Percentiles rank a stretch among this genome's conserved stretches.
These are phyloP conservation scores for Gymnopilus dilepis DNA, from an alignment of 768 basidiomycete genomes.

Conservation along the genomic window DNA sequence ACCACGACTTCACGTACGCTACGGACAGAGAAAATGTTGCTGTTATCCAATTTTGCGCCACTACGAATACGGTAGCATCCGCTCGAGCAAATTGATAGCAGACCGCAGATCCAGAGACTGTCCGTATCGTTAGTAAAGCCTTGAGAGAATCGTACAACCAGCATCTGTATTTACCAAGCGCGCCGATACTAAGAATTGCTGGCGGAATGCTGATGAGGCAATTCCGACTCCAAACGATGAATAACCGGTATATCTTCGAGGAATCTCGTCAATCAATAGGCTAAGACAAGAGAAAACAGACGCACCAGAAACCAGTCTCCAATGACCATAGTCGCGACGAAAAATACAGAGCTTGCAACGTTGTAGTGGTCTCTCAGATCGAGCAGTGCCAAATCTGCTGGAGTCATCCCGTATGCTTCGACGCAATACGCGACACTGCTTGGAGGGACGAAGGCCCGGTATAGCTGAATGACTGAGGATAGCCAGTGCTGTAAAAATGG, in stretches of 20 bases:
- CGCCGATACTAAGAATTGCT: neutral
- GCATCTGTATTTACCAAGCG: neutral
- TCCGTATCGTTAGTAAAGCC: neutral
- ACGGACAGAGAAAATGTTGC: neutral
- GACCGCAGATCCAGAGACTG: neutral
- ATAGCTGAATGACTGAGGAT: neutral
- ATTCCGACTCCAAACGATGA: slow-evolving; percentile 1
- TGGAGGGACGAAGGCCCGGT: neutral
- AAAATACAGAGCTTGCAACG: neutral
- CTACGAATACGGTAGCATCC: neutral
- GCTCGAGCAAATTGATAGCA: neutral
- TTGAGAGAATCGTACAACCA: neutral
- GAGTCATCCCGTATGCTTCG: neutral
- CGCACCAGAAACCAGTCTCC: slow-evolving; percentile 9
- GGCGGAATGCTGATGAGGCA: neutral
- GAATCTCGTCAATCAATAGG: no score
- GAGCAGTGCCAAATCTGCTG: neutral
- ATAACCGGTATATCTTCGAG: neutral
- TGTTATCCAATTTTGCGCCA: slow-evolving; percentile 3
- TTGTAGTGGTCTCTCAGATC: neutral
- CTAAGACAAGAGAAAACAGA: neutral
- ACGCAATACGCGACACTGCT: neutral
- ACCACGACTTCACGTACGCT: neutral
- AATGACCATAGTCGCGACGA: neutral
- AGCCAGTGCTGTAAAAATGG: neutral